A percentile compares a stretch with the other conserved stretches of the same genome.
Evolutionary conservation across 2,329 filamentous ascomycete species (phyloP).

Genomic region (Cladosporium sp.): DNA sequence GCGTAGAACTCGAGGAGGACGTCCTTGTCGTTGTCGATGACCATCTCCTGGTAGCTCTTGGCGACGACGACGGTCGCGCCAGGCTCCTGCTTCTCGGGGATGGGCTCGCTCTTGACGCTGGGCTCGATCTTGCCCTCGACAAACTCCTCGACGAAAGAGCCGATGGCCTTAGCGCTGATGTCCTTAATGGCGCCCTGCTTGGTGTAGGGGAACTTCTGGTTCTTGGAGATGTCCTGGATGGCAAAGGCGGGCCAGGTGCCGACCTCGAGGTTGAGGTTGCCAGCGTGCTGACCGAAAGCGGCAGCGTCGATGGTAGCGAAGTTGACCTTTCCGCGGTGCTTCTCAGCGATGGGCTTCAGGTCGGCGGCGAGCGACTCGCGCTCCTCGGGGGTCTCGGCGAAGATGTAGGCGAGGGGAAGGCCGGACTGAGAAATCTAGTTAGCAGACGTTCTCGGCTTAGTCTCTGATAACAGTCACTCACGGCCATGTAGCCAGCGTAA

Average conservation of each 20-base stretch:
- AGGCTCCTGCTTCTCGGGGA: conserved; percentile 89
- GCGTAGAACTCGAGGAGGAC: conserved; percentile 98
- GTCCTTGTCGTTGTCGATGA: conserved; percentile 92
- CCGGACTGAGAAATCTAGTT: conserved; percentile 53
- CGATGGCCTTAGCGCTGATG: conserved; percentile 69
- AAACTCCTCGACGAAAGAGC: conserved; percentile 81
- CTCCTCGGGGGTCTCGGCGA: conserved; percentile 87
- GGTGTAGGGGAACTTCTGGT: conserved; percentile 87
- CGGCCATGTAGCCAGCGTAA: conserved; percentile 89
- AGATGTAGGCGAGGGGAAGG: conserved; percentile 94
- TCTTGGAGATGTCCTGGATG: conserved; percentile 92
- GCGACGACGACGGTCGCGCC: conserved; percentile 85
- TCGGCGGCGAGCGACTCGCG: conserved; percentile 70
- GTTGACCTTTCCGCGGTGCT: conserved; percentile 92
- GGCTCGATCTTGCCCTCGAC: conserved; percentile 82
- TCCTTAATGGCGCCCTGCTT: conserved; percentile 67
- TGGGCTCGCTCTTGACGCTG: conserved; percentile 96
- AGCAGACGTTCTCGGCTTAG: not conserved
- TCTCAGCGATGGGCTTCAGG: conserved; percentile 82
- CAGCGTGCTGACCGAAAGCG: conserved; percentile 87
- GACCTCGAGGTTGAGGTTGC: conserved; percentile 93
- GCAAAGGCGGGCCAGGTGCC: conserved; percentile 96
- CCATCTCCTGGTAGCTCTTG: conserved; percentile 86
- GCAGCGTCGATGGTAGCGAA: conserved; percentile 97
- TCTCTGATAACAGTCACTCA: conserved; percentile 34